Conservation (phyloP, 306 rosid species). For the Castanea mollissima region DNA sequence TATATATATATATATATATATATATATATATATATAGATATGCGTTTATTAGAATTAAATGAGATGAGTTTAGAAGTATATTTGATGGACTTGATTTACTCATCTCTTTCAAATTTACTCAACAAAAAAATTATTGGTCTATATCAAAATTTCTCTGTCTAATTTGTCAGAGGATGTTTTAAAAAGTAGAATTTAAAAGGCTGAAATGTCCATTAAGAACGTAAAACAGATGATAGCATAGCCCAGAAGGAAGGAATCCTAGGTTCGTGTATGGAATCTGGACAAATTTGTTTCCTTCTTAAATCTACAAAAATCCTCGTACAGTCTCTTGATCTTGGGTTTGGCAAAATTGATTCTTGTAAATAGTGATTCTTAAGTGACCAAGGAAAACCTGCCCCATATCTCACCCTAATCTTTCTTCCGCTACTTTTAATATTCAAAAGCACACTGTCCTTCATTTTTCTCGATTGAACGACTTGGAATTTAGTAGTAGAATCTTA, state of each 20-base stretch:
- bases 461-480: too few species aligned
- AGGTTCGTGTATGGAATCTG: constrained; percentile 37
- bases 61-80: too few species aligned
- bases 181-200: background rate
- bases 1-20: too few species aligned
- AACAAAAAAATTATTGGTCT: too few species aligned
- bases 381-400: background rate
- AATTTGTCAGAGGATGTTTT: background rate
- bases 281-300: constrained; percentile 32
- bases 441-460: too few species aligned
- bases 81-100: too few species aligned
- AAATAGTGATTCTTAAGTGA: background rate
- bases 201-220: constrained; percentile 19
- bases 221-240: constrained; percentile 25
- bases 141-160: too few species aligned
- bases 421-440: background rate
- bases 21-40: too few species aligned
- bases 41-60: too few species aligned
- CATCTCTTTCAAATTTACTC: too few species aligned
- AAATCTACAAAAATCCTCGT: constrained; percentile 24
- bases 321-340: background rate
- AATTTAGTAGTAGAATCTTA: too few species aligned
- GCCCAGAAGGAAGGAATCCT: constrained; percentile 45
- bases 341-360: background rate
- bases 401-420: background rate